Evolutionary conservation across 805 yeast genomes (phyloP).

Genomic region (Ogataea thermomethanolica): DNA sequence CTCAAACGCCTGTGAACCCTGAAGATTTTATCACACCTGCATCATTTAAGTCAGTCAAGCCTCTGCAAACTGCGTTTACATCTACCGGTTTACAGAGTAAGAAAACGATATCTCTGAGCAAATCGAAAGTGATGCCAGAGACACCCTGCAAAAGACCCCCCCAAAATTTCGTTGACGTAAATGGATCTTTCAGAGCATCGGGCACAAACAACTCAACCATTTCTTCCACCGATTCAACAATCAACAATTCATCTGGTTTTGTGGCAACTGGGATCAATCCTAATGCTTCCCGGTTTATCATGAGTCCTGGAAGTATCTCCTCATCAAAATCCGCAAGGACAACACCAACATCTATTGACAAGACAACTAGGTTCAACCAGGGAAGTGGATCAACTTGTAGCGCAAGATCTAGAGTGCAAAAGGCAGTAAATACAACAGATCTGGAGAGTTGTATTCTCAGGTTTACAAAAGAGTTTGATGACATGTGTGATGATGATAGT

Average conservation of each 20-base stretch:
- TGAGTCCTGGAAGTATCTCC: too few relatives aligned
- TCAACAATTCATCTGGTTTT: too few relatives aligned
- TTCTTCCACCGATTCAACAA: constrained; percentile 12
- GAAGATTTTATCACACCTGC: constrained; percentile 44
- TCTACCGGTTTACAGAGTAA: constrained; percentile 69
- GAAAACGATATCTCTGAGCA: constrained; percentile 41
- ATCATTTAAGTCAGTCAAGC: constrained; percentile 68
- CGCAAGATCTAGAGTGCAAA: constrained; percentile 22
- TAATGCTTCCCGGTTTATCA: too few relatives aligned
- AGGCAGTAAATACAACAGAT: constrained; percentile 37
- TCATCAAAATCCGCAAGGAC: constrained; percentile 10
- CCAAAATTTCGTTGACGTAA: constrained; percentile 26
- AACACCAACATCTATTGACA: constrained; percentile 16
- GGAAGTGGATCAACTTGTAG: constrained; percentile 13
- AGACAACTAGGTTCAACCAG: constrained; percentile 4
- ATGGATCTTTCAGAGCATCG: constrained; percentile 23
- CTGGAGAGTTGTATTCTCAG: constrained; percentile 38
- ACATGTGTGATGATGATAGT: constrained; percentile 28
- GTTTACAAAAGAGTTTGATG: constrained; percentile 42
- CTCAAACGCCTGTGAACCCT: constrained; percentile 15
- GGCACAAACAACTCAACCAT: constrained; percentile 21
- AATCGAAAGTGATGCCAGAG: constrained; percentile 47
- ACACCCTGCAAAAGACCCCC: constrained; percentile 58
- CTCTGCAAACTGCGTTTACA: constrained; percentile 79
- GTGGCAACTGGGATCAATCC: constrained; percentile 8